phyloP scores from a whole-genome alignment of 192 early-diverging fungal genomes.

The Mortierella alpina region DNA sequence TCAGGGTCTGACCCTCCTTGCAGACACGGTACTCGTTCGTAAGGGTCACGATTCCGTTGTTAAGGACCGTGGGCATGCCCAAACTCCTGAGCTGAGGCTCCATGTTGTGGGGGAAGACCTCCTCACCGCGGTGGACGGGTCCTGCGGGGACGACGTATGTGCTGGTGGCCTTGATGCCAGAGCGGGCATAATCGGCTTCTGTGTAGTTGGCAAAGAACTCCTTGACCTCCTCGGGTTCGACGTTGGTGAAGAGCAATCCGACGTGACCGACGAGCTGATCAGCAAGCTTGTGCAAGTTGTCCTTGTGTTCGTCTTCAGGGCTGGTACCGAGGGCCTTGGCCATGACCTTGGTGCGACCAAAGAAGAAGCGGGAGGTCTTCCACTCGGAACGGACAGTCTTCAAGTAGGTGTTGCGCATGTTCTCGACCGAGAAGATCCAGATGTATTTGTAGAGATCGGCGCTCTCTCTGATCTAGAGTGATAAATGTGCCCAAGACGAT shows the following conservation, averaged over 20 bases:
- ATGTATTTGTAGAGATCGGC: constrained; percentile 77
- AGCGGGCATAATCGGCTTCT: constrained; percentile 82
- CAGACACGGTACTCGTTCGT: constrained; percentile 85
- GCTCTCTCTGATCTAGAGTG: constrained; percentile 69
- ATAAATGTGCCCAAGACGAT: too few relatives aligned
- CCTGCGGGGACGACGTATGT: constrained; percentile 83
- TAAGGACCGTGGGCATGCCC: constrained; percentile 89
- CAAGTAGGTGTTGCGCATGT: constrained; percentile 95
- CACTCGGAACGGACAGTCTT: constrained; percentile 84
- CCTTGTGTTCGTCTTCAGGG: constrained; percentile 83
- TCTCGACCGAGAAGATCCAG: constrained; percentile 88
- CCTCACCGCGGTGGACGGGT: constrained; percentile 77
- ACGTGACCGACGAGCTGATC: constrained; percentile 83
- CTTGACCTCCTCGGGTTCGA: constrained; percentile 66
- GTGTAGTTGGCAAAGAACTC: constrained; percentile 71
- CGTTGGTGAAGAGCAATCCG: constrained; percentile 89
- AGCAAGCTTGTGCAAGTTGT: constrained; percentile 68
- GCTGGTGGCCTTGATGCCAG: constrained; percentile 82
- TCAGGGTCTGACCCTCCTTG: constrained; percentile 83
- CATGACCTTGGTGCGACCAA: constrained; percentile 93
- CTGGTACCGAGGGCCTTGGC: constrained; percentile 90
- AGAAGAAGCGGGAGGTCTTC: constrained; percentile 78
- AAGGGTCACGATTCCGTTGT: constrained; percentile 83
- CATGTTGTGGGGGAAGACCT: constrained; percentile 91
- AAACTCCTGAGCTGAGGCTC: constrained; percentile 89